Base-by-base conservation (phyloP, 305 asterid species). In the Fraxinus dipetala region DNA sequence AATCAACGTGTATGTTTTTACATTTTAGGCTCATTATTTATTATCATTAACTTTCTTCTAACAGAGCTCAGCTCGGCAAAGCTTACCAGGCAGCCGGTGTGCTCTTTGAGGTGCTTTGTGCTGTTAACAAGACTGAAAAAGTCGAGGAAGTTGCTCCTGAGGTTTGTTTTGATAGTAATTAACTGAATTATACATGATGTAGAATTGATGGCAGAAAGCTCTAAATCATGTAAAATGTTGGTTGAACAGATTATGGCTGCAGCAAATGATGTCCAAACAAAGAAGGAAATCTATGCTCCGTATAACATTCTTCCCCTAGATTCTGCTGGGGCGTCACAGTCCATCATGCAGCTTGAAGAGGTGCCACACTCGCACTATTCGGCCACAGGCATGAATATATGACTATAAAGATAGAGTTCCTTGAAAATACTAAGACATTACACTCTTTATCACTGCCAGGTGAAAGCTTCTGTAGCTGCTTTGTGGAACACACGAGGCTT, bases 281-380 rank as follows among this genome's bases (percentile, higher is more conserved):
- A 89, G 83, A 85, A 85, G 84, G 91, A 85, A 82, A 87, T 87
- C 45, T 87, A 85, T 83, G 85, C 85, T 82, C 91, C 91, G 0
- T 85, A 86, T 83, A 95, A 95, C 86, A 96, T 96, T 85, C 97
- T 96, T 82, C 99, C 98, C 79, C 91, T 95, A 82, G 99, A 96
- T 84, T 93, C 97, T 77, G 99, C 98, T 38, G 99, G 99, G 82
- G 90, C 97, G 6, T 90, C 95, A 32, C 98, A 93, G 88, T 91
- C 96, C 83, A 95, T 95, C 80, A 96, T 96, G 99, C 99, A 96
- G 90, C 97, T 95, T 84, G 99, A 95, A 89, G 99, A 96, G 97
- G 98, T 94, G 82, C 85, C 32, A 28, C 61, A 70, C 84, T 85
- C 76, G 61, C 83, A 75, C 81, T 80, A 61, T 75, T 13, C 45